Conservation (phyloP, 768 basidiomycete genomes). For the Ephemerocybe angulata region DNA sequence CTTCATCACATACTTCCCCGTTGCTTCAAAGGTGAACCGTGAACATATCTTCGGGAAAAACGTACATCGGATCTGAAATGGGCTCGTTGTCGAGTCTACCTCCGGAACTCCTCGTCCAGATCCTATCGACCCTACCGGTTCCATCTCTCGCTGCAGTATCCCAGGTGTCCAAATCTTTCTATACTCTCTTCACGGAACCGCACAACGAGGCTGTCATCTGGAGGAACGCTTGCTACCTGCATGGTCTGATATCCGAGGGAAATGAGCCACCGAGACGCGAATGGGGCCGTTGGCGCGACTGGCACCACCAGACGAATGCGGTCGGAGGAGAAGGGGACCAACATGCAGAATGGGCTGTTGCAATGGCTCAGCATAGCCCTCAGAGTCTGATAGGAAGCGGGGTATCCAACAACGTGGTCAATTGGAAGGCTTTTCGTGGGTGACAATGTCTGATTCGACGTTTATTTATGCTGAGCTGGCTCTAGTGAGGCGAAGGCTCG, state of each 20-base stretch:
- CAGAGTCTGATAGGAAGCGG: not conserved
- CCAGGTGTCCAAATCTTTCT: not conserved
- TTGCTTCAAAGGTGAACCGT: too few species aligned
- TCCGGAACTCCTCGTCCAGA: constrained; percentile 49
- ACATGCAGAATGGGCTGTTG: too few species aligned
- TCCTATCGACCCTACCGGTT: constrained; percentile 50
- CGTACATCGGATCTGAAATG: too few species aligned
- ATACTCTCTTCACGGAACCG: constrained; percentile 37
- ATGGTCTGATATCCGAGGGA: not conserved
- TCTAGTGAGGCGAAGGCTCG: not conserved
- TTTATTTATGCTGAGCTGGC: too few species aligned
- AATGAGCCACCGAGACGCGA: not conserved
- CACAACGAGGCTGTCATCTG: not conserved
- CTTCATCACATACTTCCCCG: too few species aligned
- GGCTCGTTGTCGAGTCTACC: too few species aligned
- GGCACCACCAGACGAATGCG: not conserved
- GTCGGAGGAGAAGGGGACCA: not conserved
- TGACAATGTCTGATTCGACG: too few species aligned
- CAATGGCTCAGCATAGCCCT: not conserved
- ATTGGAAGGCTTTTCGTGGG: constrained; percentile 9
- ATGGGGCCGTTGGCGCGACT: not conserved
- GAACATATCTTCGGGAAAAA: too few species aligned
- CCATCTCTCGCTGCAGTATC: constrained; percentile 30
- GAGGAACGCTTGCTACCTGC: not conserved
- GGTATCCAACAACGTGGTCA: not conserved